phyloP scores from a whole-genome alignment of 2,329 filamentous ascomycete genomes.

The Delphinella strobiligena region DNA sequence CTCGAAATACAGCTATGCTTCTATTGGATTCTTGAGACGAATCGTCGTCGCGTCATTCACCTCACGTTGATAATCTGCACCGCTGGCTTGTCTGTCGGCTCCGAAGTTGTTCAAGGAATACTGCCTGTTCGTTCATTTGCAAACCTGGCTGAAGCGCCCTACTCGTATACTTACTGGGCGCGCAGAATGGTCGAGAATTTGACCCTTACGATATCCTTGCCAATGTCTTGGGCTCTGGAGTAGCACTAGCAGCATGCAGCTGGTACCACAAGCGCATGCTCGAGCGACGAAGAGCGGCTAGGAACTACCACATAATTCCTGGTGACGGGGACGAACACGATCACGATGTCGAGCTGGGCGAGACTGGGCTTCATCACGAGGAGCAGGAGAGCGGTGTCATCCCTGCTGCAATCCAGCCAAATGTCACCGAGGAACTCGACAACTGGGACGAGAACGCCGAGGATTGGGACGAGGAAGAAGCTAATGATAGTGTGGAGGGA shows the following conservation, averaged over 20 bases:
- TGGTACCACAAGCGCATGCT: conserved; percentile 97
- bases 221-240: conserved; percentile 68
- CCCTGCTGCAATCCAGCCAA: conserved; percentile 51
- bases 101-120: conserved; percentile 62
- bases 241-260: conserved; percentile 60
- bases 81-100: conserved; percentile 56
- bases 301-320: conserved; percentile 59
- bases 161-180: background rate
- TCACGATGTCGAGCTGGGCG: conserved; percentile 65
- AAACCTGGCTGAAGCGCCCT: background rate
- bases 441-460: conserved; percentile 85
- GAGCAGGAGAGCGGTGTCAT: conserved; percentile 22
- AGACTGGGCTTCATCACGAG: conserved; percentile 27
- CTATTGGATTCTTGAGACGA: conserved; percentile 95
- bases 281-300: conserved; percentile 65
- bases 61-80: conserved; percentile 75
- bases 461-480: conserved; percentile 52
- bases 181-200: conserved; percentile 40
- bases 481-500: conserved; percentile 12
- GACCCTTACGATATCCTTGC: conserved; percentile 80
- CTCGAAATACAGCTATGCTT: conserved; percentile 43
- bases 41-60: conserved; percentile 72
- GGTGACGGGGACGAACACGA: conserved; percentile 39
- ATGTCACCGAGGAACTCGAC: conserved; percentile 72
- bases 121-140: conserved; percentile 47